phyloP scores from a whole-genome alignment of 1,139 yeast genomes.

The Taphrina pruni region DNA sequence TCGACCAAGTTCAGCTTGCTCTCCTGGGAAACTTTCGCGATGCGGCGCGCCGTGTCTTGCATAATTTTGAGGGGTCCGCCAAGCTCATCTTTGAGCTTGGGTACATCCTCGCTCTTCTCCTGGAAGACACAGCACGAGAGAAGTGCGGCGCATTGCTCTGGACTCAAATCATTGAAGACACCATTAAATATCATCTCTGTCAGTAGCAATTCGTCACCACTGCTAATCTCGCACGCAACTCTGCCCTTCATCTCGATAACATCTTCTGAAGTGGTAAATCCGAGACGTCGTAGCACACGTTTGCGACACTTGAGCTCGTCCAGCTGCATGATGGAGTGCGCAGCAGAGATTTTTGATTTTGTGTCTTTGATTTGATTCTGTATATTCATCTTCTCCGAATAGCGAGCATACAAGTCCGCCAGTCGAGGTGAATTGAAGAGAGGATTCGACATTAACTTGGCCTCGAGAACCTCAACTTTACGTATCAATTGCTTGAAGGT shows the following conservation, averaged over 20 bases:
- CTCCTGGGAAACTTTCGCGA: constrained; percentile 87
- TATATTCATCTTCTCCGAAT: constrained; percentile 66
- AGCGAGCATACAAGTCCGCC: constrained; percentile 65
- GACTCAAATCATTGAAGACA: constrained; percentile 81
- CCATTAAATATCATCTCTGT: constrained; percentile 95
- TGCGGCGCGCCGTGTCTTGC: constrained; percentile 86
- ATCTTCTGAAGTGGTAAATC: constrained; percentile 74
- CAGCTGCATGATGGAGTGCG: constrained; percentile 88
- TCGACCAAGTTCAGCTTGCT: constrained; percentile 87
- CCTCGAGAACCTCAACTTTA: constrained; percentile 81
- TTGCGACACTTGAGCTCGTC: constrained; percentile 93
- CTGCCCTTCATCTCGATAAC: constrained; percentile 95
- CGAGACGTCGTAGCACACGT: constrained; percentile 83
- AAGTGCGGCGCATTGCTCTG: constrained; percentile 91
- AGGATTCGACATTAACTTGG: constrained; percentile 73
- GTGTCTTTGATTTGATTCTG: constrained; percentile 66
- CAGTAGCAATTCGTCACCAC: constrained; percentile 87
- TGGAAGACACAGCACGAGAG: constrained; percentile 95
- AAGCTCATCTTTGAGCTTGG: constrained; percentile 82
- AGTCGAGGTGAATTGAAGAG: constrained; percentile 70
- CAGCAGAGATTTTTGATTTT: constrained; percentile 72
- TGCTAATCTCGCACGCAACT: constrained; percentile 93
- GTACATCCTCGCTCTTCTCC: constrained; percentile 81
- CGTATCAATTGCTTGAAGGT: constrained; percentile 69
- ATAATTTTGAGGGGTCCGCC: constrained; percentile 85